Conservation (phyloP, 345 rosid genomes). For the Passiflora organensis region DNA sequence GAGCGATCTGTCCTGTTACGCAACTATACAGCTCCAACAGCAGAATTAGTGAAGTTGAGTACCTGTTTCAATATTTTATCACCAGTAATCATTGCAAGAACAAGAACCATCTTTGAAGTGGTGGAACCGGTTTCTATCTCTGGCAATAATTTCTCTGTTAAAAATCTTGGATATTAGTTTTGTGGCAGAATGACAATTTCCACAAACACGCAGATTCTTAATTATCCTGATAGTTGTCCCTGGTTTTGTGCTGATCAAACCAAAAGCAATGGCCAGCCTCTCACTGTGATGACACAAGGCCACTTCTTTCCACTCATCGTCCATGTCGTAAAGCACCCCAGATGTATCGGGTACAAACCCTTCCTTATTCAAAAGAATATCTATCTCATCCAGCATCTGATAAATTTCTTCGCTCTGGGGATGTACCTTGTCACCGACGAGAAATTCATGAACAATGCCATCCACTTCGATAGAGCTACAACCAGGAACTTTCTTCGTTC, state of each 20-base stretch:
- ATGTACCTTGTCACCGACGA: slow-evolving; percentile 64
- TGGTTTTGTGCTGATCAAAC: slow-evolving; percentile 69
- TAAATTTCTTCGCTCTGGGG: slow-evolving; percentile 49
- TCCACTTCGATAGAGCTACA: slow-evolving; percentile 70
- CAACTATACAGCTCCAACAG: background rate
- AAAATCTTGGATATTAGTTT: slow-evolving; percentile 69
- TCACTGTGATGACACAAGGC: slow-evolving; percentile 71
- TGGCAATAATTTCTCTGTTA: slow-evolving; percentile 67
- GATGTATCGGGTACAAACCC: slow-evolving; percentile 67
- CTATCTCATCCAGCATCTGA: slow-evolving; percentile 65
- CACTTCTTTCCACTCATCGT: slow-evolving; percentile 69
- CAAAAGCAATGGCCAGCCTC: slow-evolving; percentile 75
- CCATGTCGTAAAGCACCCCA: slow-evolving; percentile 67
- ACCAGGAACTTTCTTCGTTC: slow-evolving; percentile 72
- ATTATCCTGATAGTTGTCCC: slow-evolving; percentile 68
- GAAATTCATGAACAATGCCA: slow-evolving; percentile 66
- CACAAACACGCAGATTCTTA: slow-evolving; percentile 76
- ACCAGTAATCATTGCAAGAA: slow-evolving; percentile 79
- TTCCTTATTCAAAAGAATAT: slow-evolving; percentile 36
- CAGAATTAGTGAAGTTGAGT: background rate
- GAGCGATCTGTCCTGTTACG: slow-evolving; percentile 1
- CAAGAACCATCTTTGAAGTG: slow-evolving; percentile 69
- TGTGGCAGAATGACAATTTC: slow-evolving; percentile 67
- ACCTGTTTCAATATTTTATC: slow-evolving; percentile 7
- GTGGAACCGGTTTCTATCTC: slow-evolving; percentile 76